Evolutionary conservation across 208 protist species (phyloP), one percentile per base, ranked within the genome.

Genomic region (Histomonas meleagridis): DNA sequence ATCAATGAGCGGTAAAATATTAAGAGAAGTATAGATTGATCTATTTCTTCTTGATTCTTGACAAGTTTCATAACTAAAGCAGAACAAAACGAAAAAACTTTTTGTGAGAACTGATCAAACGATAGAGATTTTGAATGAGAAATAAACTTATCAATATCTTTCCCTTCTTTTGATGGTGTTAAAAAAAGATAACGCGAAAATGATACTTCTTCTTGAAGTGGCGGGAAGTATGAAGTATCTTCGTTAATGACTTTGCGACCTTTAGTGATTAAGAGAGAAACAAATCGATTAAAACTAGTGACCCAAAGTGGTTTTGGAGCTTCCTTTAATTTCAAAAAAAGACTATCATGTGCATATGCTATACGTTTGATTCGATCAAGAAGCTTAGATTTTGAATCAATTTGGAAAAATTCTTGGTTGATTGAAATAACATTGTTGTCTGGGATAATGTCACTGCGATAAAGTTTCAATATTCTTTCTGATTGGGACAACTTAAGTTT

Each of bases 111-210:
- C 10, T 51, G 18, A 0, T 0, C 7, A 55, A 86, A 86, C 38
- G 23, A 46, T 32, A 32, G 32, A 12, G 14, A 5, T 32, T 40
- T 2, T 26, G 3, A 38, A 40, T 10, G 7, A 38, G 76, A 40
- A 48, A 86, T 86, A 55, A 86, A 86, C 32, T 86, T 51, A 55
- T 86, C 76, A 51, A 86, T 51, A 40, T 40, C 76, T 21, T 46
- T 40, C 3, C 76, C 76, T 43, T 86, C 46, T 38, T 55, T 32
- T 38, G n/a, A 32, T n/a, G 9, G 43, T 26, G 40, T 10, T 21
- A 48, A 32, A 28, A 86, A 86, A 14, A 86, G 38, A 57, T 49
- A 53, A 9, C 76, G 40, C 14, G 76, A 53, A 12, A 86, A 38
- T 26, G 18, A 51, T 55, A 86, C 55, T 16, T 86, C 76, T 21